A percentile compares a stretch with the other conserved stretches of the same genome.
Evolutionary conservation across 345 rosid species (phyloP).

Genomic region (Dipteronia dyeriana): DNA sequence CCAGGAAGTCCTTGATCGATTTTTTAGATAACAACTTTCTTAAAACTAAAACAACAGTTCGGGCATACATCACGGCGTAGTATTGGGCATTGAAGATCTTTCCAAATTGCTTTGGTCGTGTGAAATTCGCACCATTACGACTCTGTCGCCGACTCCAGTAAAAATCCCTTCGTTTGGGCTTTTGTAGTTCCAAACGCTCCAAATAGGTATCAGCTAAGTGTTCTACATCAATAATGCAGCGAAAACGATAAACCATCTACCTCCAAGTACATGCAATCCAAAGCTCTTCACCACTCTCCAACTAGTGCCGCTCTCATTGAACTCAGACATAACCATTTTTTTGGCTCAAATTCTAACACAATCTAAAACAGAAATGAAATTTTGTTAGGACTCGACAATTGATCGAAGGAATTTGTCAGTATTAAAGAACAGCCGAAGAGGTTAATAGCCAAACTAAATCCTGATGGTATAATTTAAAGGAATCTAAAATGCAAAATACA

Average conservation of each 20-base stretch:
- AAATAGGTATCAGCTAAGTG: too few species aligned
- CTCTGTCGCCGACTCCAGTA: too few species aligned
- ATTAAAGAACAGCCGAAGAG: background rate
- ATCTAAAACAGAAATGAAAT: background rate
- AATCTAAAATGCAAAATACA: background rate
- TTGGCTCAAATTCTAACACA: background rate
- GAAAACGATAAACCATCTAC: conserved; percentile 61
- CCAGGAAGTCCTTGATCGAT: too few species aligned
- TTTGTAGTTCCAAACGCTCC: too few species aligned
- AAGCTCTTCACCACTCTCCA: conserved; percentile 36
- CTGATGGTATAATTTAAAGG: background rate
- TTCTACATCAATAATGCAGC: too few species aligned
- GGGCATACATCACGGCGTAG: too few species aligned
- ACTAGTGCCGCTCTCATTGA: conserved; percentile 15
- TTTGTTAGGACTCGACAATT: background rate
- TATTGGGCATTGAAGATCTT: too few species aligned
- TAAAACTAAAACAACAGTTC: too few species aligned
- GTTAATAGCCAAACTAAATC: background rate
- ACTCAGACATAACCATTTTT: conserved; percentile 20
- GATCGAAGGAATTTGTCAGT: background rate
- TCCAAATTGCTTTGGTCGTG: too few species aligned
- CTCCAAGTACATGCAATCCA: conserved; percentile 32
- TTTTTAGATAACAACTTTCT: too few species aligned
- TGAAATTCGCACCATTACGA: too few species aligned
- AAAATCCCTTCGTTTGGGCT: too few species aligned